phyloP scores from a whole-genome alignment of 768 basidiomycete genomes.

The Tremella mesenterica region DNA sequence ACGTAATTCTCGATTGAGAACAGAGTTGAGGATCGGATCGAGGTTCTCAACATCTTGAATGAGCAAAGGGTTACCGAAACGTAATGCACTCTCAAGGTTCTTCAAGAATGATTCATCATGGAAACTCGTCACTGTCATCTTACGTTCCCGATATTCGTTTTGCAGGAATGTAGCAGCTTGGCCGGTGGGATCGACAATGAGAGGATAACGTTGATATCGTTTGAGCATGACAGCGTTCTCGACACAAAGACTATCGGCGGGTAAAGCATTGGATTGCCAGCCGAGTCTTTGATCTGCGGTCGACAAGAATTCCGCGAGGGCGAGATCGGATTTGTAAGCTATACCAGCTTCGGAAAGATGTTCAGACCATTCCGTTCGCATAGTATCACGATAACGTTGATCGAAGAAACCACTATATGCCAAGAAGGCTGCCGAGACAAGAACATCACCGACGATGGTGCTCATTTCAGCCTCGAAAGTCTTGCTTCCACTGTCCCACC shows the following conservation, averaged over 20 bases:
- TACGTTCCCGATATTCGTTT: constrained; percentile 89
- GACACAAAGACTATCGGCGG: constrained; percentile 86
- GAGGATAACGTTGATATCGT: constrained; percentile 91
- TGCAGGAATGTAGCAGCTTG: constrained; percentile 90
- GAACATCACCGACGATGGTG: constrained; percentile 92
- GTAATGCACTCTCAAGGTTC: constrained; percentile 93
- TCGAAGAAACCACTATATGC: constrained; percentile 98
- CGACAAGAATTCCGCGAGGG: constrained; percentile 89
- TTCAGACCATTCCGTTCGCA: constrained; percentile 56
- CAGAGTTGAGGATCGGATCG: constrained; percentile 93
- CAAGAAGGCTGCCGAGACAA: constrained; percentile 90
- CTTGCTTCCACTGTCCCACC: constrained; percentile 90
- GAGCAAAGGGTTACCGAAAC: constrained; percentile 92
- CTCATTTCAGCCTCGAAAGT: constrained; percentile 98
- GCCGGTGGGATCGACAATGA: constrained; percentile 95
- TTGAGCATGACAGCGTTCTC: constrained; percentile 99
- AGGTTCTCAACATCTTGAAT: constrained; percentile 97
- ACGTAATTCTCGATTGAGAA: constrained; percentile 91
- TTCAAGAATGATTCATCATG: constrained; percentile 97
- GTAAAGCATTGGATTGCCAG: constrained; percentile 94
- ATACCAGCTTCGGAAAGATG: constrained; percentile 83
- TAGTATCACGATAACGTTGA: constrained; percentile 88
- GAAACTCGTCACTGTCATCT: constrained; percentile 98
- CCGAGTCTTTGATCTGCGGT: constrained; percentile 90
- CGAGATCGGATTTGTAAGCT: constrained; percentile 84